Conservation (phyloP, 495 filamentous ascomycete genomes). For the Aspergillus sparsus region DNA sequence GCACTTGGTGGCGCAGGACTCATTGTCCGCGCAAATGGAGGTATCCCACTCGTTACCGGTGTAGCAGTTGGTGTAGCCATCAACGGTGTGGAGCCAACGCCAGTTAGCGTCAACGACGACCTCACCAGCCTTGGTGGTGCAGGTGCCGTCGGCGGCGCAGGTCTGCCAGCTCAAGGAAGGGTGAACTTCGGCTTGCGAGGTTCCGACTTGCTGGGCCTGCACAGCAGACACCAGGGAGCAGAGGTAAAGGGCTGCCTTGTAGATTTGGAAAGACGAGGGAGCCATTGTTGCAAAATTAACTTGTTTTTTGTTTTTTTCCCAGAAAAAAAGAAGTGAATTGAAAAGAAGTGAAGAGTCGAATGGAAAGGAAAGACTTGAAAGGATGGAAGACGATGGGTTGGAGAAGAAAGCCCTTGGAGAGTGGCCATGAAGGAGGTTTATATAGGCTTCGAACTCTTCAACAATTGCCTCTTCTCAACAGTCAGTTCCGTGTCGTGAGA, state of each 20-base stretch:
- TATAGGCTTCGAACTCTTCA: conserved; percentile 1
- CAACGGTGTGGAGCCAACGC: conserved; percentile 58
- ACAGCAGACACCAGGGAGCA: conserved; percentile 30
- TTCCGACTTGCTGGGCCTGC: conserved; percentile 58
- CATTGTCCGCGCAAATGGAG: conserved; percentile 54
- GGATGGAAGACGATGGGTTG: conserved; percentile 1
- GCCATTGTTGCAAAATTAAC: conserved; percentile 14
- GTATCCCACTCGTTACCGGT: conserved; percentile 59
- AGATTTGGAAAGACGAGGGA: conserved; percentile 20
- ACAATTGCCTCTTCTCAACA: not conserved
- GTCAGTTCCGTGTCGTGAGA: not conserved
- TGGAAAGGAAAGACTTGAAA: not conserved
- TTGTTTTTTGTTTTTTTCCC: not conserved
- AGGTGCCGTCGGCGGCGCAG: conserved; percentile 54
- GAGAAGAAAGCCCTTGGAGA: not conserved
- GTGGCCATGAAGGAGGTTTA: not conserved
- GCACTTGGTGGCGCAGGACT: conserved; percentile 58
- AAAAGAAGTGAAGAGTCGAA: not conserved
- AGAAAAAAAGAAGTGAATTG: not conserved
- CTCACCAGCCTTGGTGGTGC: conserved; percentile 51
- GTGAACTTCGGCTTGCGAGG: conserved; percentile 57
- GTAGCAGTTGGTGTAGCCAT: conserved; percentile 64
- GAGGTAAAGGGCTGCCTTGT: conserved; percentile 29
- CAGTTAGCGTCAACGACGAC: conserved; percentile 68
- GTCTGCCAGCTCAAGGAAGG: conserved; percentile 58